Evolutionary conservation across 2,329 filamentous ascomycete species (phyloP), one percentile per base, ranked within the genome.

Genomic region (Leptographium flavum): DNA sequence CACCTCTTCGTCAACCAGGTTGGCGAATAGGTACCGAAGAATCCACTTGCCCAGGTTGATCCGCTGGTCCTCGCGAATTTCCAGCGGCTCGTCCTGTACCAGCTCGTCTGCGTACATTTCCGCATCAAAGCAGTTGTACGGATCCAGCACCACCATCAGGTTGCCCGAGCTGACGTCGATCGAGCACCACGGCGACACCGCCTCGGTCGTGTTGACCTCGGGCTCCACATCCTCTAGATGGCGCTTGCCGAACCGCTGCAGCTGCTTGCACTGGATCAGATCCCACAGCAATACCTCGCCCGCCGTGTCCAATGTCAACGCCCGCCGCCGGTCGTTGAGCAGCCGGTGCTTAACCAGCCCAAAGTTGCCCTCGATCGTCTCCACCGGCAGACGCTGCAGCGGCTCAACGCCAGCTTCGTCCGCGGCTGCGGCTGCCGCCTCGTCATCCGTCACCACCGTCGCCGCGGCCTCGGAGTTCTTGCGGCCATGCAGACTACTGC

Each of bases 1-100:
- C 53, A 94, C 83, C 60, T 96, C 86, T 60, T 95, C 88, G 49
- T 94, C 84, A 45, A 98, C 83, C 36, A 96, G 69, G 45, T 83
- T 83, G 10, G 82, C 79, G 64, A 98, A 98, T 0, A 98, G 71
- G 61, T 95, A 94, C 30, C 92, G 78, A 48, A 98, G 66, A 39
- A 96, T 79, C 92, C 92, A 98, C 68, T 94, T 94, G 9, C 92
- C 92, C 39, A 96, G 77, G 57, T 94, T 96, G 61, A 96, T 94
- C 65, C 92, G 78, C 64, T 96, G 90, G 55, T 98, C 92, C 55
- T 96, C 90, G 47, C 83, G 73, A 57, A 94, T 94, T 13, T 88
- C 81, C 17, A 83, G 69, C n/a, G 76, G 68, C 50, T 87, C 81
- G 11, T 83, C 74, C 45, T 90, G 54, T 35, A 79, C 70, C 31